A percentile compares a stretch with the other conserved stretches of the same genome.
phyloP scores from a whole-genome alignment of 306 rosid genomes.

The Boehmeria nivea region DNA sequence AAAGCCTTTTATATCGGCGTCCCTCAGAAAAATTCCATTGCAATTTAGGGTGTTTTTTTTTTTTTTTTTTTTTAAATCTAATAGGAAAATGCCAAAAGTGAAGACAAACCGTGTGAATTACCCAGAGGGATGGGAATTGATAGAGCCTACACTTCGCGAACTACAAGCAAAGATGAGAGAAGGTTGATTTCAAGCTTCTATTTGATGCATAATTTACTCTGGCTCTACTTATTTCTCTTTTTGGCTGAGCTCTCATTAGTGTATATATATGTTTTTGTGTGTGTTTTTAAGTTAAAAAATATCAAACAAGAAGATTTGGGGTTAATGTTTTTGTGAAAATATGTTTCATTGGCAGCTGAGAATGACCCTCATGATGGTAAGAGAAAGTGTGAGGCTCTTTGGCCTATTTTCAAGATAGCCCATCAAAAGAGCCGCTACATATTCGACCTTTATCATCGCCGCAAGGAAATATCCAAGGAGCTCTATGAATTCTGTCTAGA shows the following conservation, averaged over 20 bases:
- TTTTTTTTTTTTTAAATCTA: too few relatives aligned
- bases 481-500: slow-evolving; percentile 43
- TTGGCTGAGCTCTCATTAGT: too few relatives aligned
- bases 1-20: too few relatives aligned
- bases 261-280: too few relatives aligned
- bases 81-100: slow-evolving; percentile 70
- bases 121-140: slow-evolving; percentile 94
- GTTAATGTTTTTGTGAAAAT: too few relatives aligned
- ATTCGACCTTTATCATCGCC: slow-evolving; percentile 42
- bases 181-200: slow-evolving; percentile 34
- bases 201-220: background rate
- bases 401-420: slow-evolving; percentile 50
- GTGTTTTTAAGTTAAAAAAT: too few relatives aligned
- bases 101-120: slow-evolving; percentile 81
- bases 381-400: slow-evolving; percentile 46
- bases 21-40: too few relatives aligned
- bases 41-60: too few relatives aligned
- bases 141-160: slow-evolving; percentile 86
- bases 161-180: slow-evolving; percentile 98
- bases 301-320: too few relatives aligned
- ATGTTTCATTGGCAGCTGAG: slow-evolving; percentile 29
- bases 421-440: slow-evolving; percentile 54
- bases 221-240: too few relatives aligned
- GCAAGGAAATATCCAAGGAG: slow-evolving; percentile 47
- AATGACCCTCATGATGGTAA: slow-evolving; percentile 52